These are phyloP conservation scores for Ceratocystis smalleyi DNA, from an alignment of 2,329 filamentous ascomycete species.

Conservation along the genomic window DNA sequence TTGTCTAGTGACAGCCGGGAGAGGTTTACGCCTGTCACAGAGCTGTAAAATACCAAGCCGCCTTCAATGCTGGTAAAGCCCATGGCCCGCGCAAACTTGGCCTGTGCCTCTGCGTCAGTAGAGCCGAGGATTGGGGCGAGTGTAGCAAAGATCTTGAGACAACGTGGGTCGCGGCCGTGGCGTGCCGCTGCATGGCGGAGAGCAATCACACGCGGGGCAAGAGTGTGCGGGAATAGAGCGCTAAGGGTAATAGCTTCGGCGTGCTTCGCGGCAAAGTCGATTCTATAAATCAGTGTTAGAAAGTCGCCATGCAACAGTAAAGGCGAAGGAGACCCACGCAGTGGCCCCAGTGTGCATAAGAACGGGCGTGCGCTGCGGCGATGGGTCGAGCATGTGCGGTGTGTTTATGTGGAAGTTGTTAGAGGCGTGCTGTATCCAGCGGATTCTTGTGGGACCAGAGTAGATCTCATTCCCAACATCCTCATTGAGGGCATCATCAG, in stretches of 20 bases:
- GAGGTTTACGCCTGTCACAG: slow-evolving; percentile 52
- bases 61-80: slow-evolving; percentile 43
- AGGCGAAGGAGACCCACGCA: slow-evolving; percentile 21
- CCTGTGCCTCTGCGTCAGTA: slow-evolving; percentile 43
- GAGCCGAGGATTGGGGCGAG: slow-evolving; percentile 42
- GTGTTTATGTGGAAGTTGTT: slow-evolving; percentile 44
- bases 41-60: slow-evolving; percentile 47
- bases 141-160: slow-evolving; percentile 46
- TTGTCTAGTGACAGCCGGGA: slow-evolving; percentile 45
- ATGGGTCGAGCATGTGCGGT: slow-evolving; percentile 45
- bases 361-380: slow-evolving; percentile 47
- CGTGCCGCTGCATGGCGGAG: slow-evolving; percentile 37
- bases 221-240: slow-evolving; percentile 38
- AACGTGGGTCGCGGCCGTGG: slow-evolving; percentile 36
- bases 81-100: slow-evolving; percentile 33
- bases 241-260: slow-evolving; percentile 51
- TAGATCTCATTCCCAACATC: slow-evolving; percentile 38
- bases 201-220: slow-evolving; percentile 40
- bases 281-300: slow-evolving; percentile 28
- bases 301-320: not conserved
- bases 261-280: slow-evolving; percentile 45
- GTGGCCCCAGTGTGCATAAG: slow-evolving; percentile 50
- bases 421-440: slow-evolving; percentile 46
- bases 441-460: slow-evolving; percentile 31
- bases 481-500: slow-evolving; percentile 42